Base-by-base conservation (phyloP, 306 rosid genomes). In the Rosa multiflora region DNA sequence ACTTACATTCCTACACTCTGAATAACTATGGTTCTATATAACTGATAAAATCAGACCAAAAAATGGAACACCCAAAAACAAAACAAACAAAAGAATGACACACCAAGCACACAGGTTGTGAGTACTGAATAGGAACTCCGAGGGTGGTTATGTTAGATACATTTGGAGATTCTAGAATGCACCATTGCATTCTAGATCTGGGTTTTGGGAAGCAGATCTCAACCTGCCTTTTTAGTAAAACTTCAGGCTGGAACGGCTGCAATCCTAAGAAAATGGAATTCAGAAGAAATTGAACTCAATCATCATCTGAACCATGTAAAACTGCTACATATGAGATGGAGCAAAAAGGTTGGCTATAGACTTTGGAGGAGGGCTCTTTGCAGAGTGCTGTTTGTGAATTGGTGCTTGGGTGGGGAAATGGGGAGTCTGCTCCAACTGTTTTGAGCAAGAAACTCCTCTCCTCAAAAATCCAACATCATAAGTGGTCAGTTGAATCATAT, bases 361-460 rank as follows among this genome's bases (percentile, higher is more conserved):
- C 97, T 92, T 7, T 90, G 94, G 73, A 96, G 91, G 72, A 96
- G 96, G 80, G 96, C 91, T 89, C 99, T 91, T 93, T 96, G 97
- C 99, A 96, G 75, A 88, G 76, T 35, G 99, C 98, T 20, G 97
- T 93, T 73, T 89, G 97, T 67, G 91, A 89, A 71, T 90, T 89
- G 73, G 83, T 80, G 67, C 79, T 77, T 77, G 84, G 89, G 70
- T 85, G 80, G 44, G 85, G 87, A 75, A 90, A 89, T 74, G 99
- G 91, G 67, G 96, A 91, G 70, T 90, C 99, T 89, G 87, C 84
- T 86, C 99, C 99, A 51, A 96, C 93, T 76, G 98, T 91, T 88
- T 90, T 96, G 87, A 93, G 91, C 77, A 96, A 93, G 83, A 96
- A 96, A 85, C 79, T 91, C 93, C 98, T 90, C 83, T 96, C 99